These are phyloP conservation scores for Tulasnella sp. DNA, from an alignment of 768 basidiomycete genomes.

Conservation along the genomic window DNA sequence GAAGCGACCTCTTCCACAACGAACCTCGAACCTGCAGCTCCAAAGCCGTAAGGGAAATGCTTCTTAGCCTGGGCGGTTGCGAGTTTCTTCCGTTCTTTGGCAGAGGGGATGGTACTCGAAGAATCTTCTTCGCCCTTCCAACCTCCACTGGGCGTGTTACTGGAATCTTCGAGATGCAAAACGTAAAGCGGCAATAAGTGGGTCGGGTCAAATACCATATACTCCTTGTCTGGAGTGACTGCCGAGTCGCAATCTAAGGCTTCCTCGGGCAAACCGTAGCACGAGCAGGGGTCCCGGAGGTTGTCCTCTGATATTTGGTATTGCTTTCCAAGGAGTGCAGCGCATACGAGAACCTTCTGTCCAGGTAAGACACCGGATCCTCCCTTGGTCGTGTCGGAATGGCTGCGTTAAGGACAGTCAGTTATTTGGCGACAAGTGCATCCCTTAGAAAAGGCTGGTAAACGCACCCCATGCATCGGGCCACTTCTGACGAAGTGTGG, in stretches of 20 bases:
- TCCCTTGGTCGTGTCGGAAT: background rate
- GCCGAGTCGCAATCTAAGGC: background rate
- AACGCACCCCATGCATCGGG: background rate
- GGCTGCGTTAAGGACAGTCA: background rate
- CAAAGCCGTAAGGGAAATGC: slow-evolving; percentile 4
- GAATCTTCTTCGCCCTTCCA: background rate
- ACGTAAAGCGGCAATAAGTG: background rate
- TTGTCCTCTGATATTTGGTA: background rate
- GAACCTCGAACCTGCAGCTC: background rate
- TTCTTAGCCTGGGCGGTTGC: background rate
- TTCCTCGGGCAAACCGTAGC: background rate
- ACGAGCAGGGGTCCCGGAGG: background rate
- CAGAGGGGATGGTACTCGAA: background rate
- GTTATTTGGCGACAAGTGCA: background rate
- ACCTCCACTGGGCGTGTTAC: background rate
- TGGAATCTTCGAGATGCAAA: background rate
- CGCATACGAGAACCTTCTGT: background rate
- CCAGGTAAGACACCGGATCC: background rate
- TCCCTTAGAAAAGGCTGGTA: background rate
- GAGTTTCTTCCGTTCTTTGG: background rate
- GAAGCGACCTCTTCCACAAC: background rate
- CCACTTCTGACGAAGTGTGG: background rate
- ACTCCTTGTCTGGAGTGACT: background rate
- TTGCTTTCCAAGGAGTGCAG: background rate
- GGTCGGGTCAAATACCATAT: background rate